Evolutionary conservation across 1,139 yeast species (phyloP).

Genomic region (Lodderomyces margitis): DNA sequence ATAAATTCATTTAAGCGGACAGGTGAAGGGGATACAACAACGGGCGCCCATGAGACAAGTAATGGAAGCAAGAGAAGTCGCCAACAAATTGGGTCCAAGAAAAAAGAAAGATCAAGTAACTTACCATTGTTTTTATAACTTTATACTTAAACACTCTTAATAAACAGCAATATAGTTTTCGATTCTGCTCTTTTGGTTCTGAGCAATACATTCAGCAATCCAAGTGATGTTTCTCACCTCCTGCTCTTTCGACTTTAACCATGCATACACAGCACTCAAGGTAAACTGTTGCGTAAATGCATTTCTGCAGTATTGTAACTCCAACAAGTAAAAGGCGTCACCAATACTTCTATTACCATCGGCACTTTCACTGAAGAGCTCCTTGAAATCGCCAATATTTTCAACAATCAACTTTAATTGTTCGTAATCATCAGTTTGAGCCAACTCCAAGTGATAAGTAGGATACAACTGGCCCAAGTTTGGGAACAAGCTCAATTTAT

Average conservation of each 20-base stretch:
- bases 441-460: constrained; percentile 63
- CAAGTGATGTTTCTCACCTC: constrained; percentile 95
- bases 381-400: constrained; percentile 69
- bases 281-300: constrained; percentile 98
- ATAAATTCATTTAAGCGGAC: constrained; percentile 10
- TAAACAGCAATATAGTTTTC: constrained; percentile 75
- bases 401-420: constrained; percentile 74
- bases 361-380: constrained; percentile 62
- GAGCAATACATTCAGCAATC: constrained; percentile 98
- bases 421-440: constrained; percentile 82
- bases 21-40: background rate
- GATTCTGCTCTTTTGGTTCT: constrained; percentile 78
- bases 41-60: constrained; percentile 4
- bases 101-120: constrained; percentile 2
- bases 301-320: constrained; percentile 87
- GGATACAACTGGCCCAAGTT: constrained; percentile 80
- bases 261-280: constrained; percentile 88
- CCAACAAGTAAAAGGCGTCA: constrained; percentile 89
- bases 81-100: constrained; percentile 1
- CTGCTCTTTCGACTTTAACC: constrained; percentile 94
- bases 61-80: constrained; percentile 2
- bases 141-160: constrained; percentile 18
- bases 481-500: constrained; percentile 43
- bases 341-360: constrained; percentile 59
- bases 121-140: constrained; percentile 1